phyloP scores from a whole-genome alignment of 768 basidiomycete genomes.

The Tricholoma sp. region DNA sequence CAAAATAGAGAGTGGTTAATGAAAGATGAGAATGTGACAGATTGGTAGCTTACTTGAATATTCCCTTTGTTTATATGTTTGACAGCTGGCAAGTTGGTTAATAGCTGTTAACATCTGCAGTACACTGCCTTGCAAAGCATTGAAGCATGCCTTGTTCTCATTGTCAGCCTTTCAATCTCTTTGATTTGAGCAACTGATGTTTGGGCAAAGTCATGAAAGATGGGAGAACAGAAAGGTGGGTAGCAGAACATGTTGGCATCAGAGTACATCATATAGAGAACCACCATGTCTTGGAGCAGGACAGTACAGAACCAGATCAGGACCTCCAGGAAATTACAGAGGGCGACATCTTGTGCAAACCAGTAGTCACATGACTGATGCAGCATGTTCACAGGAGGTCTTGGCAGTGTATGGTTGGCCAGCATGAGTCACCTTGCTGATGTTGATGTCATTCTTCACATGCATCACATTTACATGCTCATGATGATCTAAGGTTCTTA shows the following conservation, averaged over 20 bases:
- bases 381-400: too few relatives aligned
- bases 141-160: neutral
- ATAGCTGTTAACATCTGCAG: neutral
- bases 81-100: neutral
- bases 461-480: neutral
- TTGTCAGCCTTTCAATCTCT: neutral
- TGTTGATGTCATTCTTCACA: neutral
- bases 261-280: conserved; percentile 18
- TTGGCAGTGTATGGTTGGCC: too few relatives aligned
- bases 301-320: conserved; percentile 21
- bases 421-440: too few relatives aligned
- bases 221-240: neutral
- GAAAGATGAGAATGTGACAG: neutral
- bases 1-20: neutral
- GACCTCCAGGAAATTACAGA: conserved; percentile 18
- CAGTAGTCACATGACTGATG: neutral
- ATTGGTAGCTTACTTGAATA: neutral
- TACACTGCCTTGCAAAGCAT: neutral
- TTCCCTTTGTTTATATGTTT: neutral
- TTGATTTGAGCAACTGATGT: neutral
- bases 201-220: neutral
- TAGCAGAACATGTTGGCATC: conserved; percentile 19
- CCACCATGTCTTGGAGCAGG: conserved; percentile 29
- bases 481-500: neutral
- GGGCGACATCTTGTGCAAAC: too few relatives aligned